Conservation (phyloP, 2,329 filamentous ascomycete species). For the Colletotrichum cereale region DNA sequence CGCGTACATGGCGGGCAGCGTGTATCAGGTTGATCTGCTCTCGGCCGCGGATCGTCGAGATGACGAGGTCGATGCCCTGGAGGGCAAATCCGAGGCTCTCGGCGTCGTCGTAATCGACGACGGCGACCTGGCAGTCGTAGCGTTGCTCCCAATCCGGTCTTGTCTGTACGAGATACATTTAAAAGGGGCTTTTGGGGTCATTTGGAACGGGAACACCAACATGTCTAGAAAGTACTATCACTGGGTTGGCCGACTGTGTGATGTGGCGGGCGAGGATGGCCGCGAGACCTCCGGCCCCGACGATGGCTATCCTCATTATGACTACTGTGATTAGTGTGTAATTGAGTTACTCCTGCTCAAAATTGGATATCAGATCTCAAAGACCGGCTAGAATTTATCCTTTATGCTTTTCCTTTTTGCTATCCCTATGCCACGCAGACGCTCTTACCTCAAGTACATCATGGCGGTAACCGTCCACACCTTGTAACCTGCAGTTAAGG, state of each 20-base stretch:
- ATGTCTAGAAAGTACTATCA: conserved; percentile 77
- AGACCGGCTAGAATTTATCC: neutral
- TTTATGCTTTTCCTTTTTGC: neutral
- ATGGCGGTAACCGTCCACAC: neutral
- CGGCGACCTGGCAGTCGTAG: conserved; percentile 73
- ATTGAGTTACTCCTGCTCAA: neutral
- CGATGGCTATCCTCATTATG: conserved; percentile 64
- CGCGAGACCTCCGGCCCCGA: conserved; percentile 60
- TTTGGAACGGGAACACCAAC: conserved; percentile 55
- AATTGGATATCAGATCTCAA: neutral
- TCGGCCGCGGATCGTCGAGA: conserved; percentile 77
- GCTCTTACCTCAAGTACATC: conserved; percentile 5
- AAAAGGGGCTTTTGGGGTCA: neutral
- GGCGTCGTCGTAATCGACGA: conserved; percentile 75
- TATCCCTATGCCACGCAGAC: neutral
- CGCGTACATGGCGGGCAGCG: conserved; percentile 73
- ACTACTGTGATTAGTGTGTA: neutral
- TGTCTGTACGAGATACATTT: conserved; percentile 51
- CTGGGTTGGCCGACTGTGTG: conserved; percentile 73
- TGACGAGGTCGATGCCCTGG: conserved; percentile 79
- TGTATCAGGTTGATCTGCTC: conserved; percentile 80
- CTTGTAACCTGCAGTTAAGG: neutral
- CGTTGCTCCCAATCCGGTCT: conserved; percentile 65
- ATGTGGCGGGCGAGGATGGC: conserved; percentile 66
- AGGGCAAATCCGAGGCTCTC: conserved; percentile 73